Evolutionary conservation across 306 rosid genomes (phyloP), one percentile per base, ranked within the genome.

Genomic region (Rosa persica): DNA sequence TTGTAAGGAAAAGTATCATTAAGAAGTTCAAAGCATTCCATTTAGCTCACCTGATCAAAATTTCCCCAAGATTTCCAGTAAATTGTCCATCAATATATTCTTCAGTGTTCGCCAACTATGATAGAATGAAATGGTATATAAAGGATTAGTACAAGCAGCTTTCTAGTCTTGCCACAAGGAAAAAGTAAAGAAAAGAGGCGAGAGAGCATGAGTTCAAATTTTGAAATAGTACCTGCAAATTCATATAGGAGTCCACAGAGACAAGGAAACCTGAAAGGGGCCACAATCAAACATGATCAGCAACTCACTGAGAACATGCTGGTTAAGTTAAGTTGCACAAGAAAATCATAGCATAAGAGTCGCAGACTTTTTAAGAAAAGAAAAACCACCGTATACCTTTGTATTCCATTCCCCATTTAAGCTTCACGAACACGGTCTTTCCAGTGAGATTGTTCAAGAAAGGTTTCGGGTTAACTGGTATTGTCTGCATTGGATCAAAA

Each of bases 351-450:
- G 49, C 62, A 68, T 12, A 65, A 16, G 51, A 8, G 13, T 75
- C 3, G 8, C 49, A 51, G 7, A 40, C 34, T 11, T 5, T 23
- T 17, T 0, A 4, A 64, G 5, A 38, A 75, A 64, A 17, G 5
- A 4, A 34, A 34, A 75, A 19, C 55, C 61, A 8, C 55, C 61
- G 8, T 55, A 51, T 42, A 87, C 90, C 90, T 80, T 87, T 87
- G 89, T 87, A 87, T 77, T 87, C 90, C 90, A 87, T 87, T 42
- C 89, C 90, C 90, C 90, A 87, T 64, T 87, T 87, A 16, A 87
- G 90, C 49, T 87, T 87, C 47, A 87, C 90, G 36, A 85, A 68
- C 70, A 87, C 89, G 8, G 88, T 79, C 85, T 87, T 87, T 38
- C 90, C 90, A 11, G 90, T 87, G 83, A 87, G 82, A 80, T 87